Conservation (phyloP, 2,329 filamentous ascomycete species). For the Arachnomyces sp. region DNA sequence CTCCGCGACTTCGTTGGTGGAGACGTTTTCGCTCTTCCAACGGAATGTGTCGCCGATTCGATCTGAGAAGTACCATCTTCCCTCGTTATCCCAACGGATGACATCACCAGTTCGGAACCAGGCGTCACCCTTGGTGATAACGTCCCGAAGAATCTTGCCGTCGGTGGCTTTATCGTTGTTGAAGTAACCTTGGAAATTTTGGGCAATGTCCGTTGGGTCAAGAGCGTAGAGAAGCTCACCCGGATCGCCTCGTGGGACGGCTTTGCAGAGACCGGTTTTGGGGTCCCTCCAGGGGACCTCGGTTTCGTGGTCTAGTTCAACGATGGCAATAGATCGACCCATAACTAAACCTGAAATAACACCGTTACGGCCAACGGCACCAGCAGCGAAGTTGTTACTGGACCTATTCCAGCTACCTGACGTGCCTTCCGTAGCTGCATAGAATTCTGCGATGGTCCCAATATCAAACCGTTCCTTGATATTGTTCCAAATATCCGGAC, state of each 20-base stretch:
- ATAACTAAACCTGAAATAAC: conserved; percentile 51
- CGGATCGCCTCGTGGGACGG: conserved; percentile 51
- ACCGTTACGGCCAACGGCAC: conserved; percentile 70
- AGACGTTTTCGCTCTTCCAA: conserved; percentile 72
- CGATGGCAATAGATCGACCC: conserved; percentile 47
- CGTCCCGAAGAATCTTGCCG: conserved; percentile 65
- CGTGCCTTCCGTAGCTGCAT: conserved; percentile 67
- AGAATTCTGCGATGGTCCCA: conserved; percentile 69
- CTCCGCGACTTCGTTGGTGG: conserved; percentile 73
- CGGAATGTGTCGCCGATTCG: conserved; percentile 48
- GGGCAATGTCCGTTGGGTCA: conserved; percentile 55
- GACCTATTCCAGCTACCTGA: conserved; percentile 65
- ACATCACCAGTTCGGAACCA: conserved; percentile 84
- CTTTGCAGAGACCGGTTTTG: conserved; percentile 60
- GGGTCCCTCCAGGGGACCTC: conserved; percentile 62
- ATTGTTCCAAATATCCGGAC: conserved; percentile 75
- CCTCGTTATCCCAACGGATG: conserved; percentile 61
- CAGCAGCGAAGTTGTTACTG: conserved; percentile 64
- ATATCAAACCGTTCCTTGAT: conserved; percentile 79
- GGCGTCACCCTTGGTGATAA: conserved; percentile 67
- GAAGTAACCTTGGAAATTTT: conserved; percentile 75
- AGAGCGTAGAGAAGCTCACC: conserved; percentile 72
- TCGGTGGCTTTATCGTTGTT: conserved; percentile 63
- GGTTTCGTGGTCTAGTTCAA: conserved; percentile 64
- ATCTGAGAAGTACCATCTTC: conserved; percentile 71